Evolutionary conservation across 2,329 filamentous ascomycete species (phyloP), one percentile per base, ranked within the genome.

Genomic region (Leptographium procerum): DNA sequence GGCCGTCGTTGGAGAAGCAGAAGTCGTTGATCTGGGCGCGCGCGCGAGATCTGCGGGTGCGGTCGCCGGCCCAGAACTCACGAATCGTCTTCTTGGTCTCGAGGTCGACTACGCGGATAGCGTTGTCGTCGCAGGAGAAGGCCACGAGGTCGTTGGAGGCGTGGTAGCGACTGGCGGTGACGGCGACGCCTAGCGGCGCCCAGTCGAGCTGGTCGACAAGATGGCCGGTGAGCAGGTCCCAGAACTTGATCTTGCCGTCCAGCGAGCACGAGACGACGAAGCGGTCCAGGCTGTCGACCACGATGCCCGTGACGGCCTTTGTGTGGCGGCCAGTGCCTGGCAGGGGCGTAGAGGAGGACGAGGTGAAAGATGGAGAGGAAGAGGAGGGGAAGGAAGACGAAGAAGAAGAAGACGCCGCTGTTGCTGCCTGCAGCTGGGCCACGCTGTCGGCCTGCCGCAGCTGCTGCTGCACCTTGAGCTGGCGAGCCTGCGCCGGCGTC

Each of bases 221-320:
- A 51, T 83, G 81, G 9, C 92, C 94, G 0, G 88, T 89, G n/a
- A 84, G 72, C 63, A 99, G 95, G 64, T 95, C 89, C 95, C 95
- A 99, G 69, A 99, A 97, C 75, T 96, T 97, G 66, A 97, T 80
- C 70, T 87, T 95, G 34, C 94, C 94, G 70, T 99, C 94, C 16
- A 91, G 74, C 2, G 89, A 87, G 69, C 91, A 95, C 61, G 91
- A 95, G 50, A 96, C 84, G 55, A 97, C 78, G 22, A 81, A 83
- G 63, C 86, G 88, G 72, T 96, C 96, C 70, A 97, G 78, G n/a
- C 84, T 86, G 72, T 99, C 92, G 19, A 97, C 84, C 28, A 89
- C 80, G 47, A 99, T 76, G 1, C 94, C 95, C 1, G 92, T 96
- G 6, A 99, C 83, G 2, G 88, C 79, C 66, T 86, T 86, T 2